phyloP scores from a whole-genome alignment of 2,329 filamentous ascomycete genomes.

The Fusarium incarnatum region DNA sequence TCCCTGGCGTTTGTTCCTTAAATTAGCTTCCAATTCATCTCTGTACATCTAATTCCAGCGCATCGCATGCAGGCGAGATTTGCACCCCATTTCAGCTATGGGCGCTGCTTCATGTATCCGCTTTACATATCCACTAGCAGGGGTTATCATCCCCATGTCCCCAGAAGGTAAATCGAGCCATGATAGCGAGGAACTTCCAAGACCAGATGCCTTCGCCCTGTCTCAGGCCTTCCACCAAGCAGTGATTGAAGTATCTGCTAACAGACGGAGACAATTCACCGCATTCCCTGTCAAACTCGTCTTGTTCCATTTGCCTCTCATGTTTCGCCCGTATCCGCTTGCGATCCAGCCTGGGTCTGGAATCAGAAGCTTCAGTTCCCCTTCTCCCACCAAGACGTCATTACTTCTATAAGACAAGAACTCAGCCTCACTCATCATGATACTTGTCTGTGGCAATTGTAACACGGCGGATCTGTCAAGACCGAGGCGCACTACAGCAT shows the following conservation, averaged over 20 bases:
- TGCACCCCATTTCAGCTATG: conserved; percentile 37
- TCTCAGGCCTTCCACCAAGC: neutral
- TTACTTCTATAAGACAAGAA: conserved; percentile 20
- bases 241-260: conserved; percentile 33
- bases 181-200: conserved; percentile 25
- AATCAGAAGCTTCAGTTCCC: conserved; percentile 22
- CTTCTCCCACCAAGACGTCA: conserved; percentile 28
- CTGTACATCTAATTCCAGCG: conserved; percentile 39
- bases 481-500: neutral
- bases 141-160: conserved; percentile 22
- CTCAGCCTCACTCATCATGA: conserved; percentile 2
- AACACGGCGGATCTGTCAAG: conserved; percentile 7
- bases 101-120: conserved; percentile 36
- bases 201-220: neutral
- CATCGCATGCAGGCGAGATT: conserved; percentile 44
- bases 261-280: conserved; percentile 28
- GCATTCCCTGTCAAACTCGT: conserved; percentile 37
- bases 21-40: conserved; percentile 24
- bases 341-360: conserved; percentile 15
- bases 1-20: conserved; percentile 9
- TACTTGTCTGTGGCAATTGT: conserved; percentile 2
- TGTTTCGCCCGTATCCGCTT: conserved; percentile 33
- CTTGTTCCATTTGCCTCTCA: conserved; percentile 36
- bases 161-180: conserved; percentile 19
- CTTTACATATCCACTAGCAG: conserved; percentile 38